These are phyloP conservation scores for Fragaria iinumae DNA, from an alignment of 306 rosid genomes.

Conservation along the genomic window DNA sequence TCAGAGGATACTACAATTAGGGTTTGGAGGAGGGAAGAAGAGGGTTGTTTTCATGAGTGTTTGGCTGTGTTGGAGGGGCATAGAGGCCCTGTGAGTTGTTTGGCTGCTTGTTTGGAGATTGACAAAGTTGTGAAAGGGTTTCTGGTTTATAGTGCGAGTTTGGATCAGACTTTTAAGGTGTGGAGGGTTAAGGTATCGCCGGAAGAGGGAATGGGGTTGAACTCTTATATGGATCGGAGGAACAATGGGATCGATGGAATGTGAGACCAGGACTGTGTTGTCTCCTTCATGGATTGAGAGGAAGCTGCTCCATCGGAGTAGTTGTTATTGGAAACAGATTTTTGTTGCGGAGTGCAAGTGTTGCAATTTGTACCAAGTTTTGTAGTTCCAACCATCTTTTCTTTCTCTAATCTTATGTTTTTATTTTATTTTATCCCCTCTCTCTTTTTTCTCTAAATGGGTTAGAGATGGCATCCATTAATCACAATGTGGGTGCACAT, in stretches of 20 bases:
- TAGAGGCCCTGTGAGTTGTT: conserved; percentile 72
- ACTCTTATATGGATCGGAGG: conserved; percentile 19
- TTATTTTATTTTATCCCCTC: too few species aligned
- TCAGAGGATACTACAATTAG: conserved; percentile 75
- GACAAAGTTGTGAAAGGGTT: conserved; percentile 56
- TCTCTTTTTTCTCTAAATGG: too few species aligned
- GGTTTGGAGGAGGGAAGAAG: conserved; percentile 68
- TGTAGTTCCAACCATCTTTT: too few species aligned
- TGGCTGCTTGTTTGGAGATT: conserved; percentile 63
- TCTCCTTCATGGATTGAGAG: conserved; percentile 75
- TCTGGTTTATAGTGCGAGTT: conserved; percentile 61
- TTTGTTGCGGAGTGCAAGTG: not conserved
- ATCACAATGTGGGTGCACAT: too few species aligned
- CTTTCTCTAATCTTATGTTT: too few species aligned
- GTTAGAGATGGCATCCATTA: too few species aligned
- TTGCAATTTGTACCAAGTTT: not conserved
- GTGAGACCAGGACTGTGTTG: conserved; percentile 50
- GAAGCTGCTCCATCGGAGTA: conserved; percentile 40
- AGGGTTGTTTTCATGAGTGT: conserved; percentile 66
- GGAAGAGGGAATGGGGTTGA: conserved; percentile 38
- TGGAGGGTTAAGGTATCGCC: conserved; percentile 68
- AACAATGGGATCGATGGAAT: conserved; percentile 34
- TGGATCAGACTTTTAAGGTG: conserved; percentile 66
- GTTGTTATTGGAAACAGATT: not conserved
- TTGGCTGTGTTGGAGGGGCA: conserved; percentile 71